Base-by-base conservation (phyloP, 768 basidiomycete species). In the Kwoniella dendrophila region DNA sequence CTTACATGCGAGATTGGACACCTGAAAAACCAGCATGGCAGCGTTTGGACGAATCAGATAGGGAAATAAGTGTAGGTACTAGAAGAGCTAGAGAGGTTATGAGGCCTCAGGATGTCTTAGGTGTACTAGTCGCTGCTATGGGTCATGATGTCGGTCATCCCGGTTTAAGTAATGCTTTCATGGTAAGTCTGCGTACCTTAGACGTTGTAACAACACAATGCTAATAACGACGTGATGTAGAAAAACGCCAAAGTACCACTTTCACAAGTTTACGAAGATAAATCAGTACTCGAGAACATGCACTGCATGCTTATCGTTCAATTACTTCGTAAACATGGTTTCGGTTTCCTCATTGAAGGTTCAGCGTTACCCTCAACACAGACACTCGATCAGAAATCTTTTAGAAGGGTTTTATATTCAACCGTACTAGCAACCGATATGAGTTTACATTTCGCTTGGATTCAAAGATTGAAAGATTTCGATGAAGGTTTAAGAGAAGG, bases 121-220 rank as follows among this genome's bases (percentile, higher is more conserved):
- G 89, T 1, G 79, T 97, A 14, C 89, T 88, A 70, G 82, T 99
- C 56, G 92, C 91, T 1, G 94, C 94, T 41, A 92, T 99, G 70
- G 96, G 96, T 0, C 96, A 99, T 74, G 96, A 99, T 78, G 93
- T 92, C 18, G 95, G 92, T 0, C 96, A 99, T 80, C 96, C 96
- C 0, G 96, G 96, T 0, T 85, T 98, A 59, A 89, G 88, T 26
- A 98, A 98, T 75, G 81, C 85, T 14, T 98, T 97, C 80, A 90
- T 98, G 90, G 93, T 91, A 71, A 77, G 86, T 84, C 50, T 24
- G 12, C 11, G 16, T 7, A 29, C n/a, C 33, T 16, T 30, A 43
- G 24, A 29, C 27, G 20, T 8, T 32, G 27, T 29, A 8, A 27
- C 10, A 50, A 29, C 6, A 11, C 8, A 33, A 32, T 24, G 16